A percentile compares a stretch with the other conserved stretches of the same genome.
Evolutionary conservation across 2,329 filamentous ascomycete genomes (phyloP).

Genomic region (Cylindrodendrum hubeiense): DNA sequence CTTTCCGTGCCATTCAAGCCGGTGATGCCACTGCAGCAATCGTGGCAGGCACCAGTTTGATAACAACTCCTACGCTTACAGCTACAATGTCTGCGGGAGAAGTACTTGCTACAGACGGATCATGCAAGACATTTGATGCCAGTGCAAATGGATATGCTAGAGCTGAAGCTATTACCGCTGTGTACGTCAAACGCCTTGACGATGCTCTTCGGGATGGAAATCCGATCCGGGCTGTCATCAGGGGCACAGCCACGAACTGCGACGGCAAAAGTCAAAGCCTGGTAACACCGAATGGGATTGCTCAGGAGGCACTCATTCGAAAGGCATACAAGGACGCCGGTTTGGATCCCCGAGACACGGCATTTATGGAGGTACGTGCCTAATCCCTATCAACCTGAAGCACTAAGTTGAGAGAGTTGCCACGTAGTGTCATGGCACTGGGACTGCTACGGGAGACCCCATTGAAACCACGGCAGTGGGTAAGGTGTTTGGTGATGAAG

Average conservation of each 20-base stretch:
- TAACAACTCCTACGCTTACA: conserved; percentile 47
- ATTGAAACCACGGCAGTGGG: conserved; percentile 53
- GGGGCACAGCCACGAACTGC: conserved; percentile 47
- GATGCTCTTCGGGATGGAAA: conserved; percentile 60
- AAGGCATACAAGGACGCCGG: conserved; percentile 49
- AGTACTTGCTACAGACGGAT: conserved; percentile 41
- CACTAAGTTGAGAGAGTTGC: not conserved
- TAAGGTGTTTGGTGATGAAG: conserved; percentile 43
- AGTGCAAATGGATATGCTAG: conserved; percentile 60
- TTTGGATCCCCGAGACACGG: conserved; percentile 38
- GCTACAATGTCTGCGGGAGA: conserved; percentile 39
- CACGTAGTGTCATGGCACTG: conserved; percentile 56
- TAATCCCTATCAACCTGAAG: not conserved
- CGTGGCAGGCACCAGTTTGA: conserved; percentile 49
- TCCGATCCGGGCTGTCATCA: conserved; percentile 51
- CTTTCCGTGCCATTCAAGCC: conserved; percentile 43
- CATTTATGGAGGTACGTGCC: conserved; percentile 45
- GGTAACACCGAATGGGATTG: conserved; percentile 50
- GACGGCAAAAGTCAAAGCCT: conserved; percentile 57
- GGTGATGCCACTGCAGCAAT: conserved; percentile 46
- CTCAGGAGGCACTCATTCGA: conserved; percentile 55
- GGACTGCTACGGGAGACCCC: conserved; percentile 58
- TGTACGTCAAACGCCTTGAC: conserved; percentile 58
- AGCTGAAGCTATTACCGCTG: conserved; percentile 56
- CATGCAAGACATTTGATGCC: conserved; percentile 51